Evolutionary conservation across 2,329 filamentous ascomycete genomes (phyloP).

Genomic region (Penicillium sp.): DNA sequence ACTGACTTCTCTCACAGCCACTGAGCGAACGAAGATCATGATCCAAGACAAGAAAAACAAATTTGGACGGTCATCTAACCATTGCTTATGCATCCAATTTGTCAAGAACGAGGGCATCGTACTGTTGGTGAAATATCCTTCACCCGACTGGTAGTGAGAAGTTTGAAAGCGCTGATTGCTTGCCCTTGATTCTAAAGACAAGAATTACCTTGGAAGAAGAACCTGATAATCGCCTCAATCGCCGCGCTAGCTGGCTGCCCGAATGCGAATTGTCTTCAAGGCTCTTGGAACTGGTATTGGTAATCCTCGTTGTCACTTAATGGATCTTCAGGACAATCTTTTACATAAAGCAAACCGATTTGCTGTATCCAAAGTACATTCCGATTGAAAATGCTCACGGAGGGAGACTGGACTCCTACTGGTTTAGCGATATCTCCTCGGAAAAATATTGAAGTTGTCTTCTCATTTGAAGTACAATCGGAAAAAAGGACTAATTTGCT

Average conservation of each 20-base stretch:
- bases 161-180: conserved; percentile 15
- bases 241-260: not conserved
- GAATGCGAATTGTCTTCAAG: not conserved
- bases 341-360: too few species aligned
- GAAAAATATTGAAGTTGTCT: too few species aligned
- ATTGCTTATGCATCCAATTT: conserved; percentile 7
- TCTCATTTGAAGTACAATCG: too few species aligned
- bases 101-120: conserved; percentile 9
- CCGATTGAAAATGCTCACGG: not conserved
- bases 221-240: conserved; percentile 9
- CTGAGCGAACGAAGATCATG: conserved; percentile 3
- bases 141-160: conserved; percentile 14
- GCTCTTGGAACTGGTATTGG: not conserved
- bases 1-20: not conserved
- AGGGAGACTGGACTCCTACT: not conserved
- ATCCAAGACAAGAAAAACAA: conserved; percentile 1
- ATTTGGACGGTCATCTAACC: not conserved
- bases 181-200: not conserved
- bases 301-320: not conserved
- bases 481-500: too few species aligned
- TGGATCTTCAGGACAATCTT: too few species aligned
- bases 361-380: too few species aligned
- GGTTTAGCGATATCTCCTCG: not conserved
- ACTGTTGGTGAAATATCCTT: not conserved
- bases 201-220: not conserved